These are phyloP conservation scores for Kodamaea hsintzibuensis DNA, from an alignment of 805 yeast genomes.

Conservation along the genomic window DNA sequence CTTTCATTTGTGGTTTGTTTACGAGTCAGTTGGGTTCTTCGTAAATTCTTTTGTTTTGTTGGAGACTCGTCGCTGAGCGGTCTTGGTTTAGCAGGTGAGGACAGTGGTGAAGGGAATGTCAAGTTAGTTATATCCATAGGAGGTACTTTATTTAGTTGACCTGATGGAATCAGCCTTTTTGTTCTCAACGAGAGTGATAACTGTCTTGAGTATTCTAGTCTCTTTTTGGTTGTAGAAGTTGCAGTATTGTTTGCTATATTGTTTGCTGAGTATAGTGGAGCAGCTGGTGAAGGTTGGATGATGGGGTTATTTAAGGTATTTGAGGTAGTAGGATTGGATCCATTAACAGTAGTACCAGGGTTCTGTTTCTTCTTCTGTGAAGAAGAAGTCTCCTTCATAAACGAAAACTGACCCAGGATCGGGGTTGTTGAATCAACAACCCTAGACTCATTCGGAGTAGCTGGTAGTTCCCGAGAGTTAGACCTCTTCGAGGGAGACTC, in stretches of 20 bases:
- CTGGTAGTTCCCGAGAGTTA: conserved; percentile 1
- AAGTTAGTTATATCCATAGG: conserved; percentile 26
- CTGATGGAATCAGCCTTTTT: conserved; percentile 16
- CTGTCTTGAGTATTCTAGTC: conserved; percentile 19
- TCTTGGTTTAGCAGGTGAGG: conserved; percentile 2
- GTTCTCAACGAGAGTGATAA: conserved; percentile 14
- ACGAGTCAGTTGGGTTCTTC: conserved; percentile 11
- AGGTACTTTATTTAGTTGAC: not conserved
- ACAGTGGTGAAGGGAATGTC: conserved; percentile 9
- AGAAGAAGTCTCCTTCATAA: conserved; percentile 43
- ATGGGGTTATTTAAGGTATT: not conserved
- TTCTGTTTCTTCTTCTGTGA: conserved; percentile 33
- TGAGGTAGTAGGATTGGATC: not conserved
- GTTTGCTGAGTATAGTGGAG: not conserved
- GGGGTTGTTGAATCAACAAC: conserved; percentile 16
- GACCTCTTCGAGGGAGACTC: conserved; percentile 6
- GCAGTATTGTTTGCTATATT: not conserved
- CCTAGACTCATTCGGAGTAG: conserved; percentile 12
- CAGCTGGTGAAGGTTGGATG: not conserved
- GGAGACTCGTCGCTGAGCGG: conserved; percentile 11
- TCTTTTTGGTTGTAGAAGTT: conserved; percentile 16
- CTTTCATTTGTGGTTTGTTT: conserved; percentile 2
- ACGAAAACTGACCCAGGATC: conserved; percentile 27
- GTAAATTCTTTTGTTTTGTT: conserved; percentile 4
- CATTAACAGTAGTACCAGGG: not conserved